phyloP scores from a whole-genome alignment of 495 filamentous ascomycete genomes.

The Hyaloscypha hepaticicola region DNA sequence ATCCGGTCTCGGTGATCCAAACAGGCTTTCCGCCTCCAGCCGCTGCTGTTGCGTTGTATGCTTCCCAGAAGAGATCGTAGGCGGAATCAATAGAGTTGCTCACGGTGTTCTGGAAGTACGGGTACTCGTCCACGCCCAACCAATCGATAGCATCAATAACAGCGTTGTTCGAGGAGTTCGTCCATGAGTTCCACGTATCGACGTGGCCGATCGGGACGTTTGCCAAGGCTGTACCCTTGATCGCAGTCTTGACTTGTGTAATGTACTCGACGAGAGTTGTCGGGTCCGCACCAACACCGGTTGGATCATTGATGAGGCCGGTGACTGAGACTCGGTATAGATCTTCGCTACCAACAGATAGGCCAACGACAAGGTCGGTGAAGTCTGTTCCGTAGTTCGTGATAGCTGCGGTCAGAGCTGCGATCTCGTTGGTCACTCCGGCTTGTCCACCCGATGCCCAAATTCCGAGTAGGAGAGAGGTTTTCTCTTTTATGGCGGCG shows the following conservation, averaged over 20 bases:
- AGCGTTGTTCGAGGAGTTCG: constrained; percentile 65
- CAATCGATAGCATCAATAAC: constrained; percentile 71
- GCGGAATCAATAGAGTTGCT: constrained; percentile 61
- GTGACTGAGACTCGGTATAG: constrained; percentile 74
- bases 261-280: constrained; percentile 63
- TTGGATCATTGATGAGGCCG: constrained; percentile 37
- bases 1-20: constrained; percentile 90
- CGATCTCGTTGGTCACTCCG: constrained; percentile 65
- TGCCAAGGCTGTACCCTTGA: constrained; percentile 55
- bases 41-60: constrained; percentile 57
- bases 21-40: constrained; percentile 65
- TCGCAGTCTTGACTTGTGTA: constrained; percentile 54
- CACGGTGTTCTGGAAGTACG: constrained; percentile 70
- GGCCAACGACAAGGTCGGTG: constrained; percentile 66
- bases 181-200: constrained; percentile 87
- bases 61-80: constrained; percentile 60
- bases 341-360: constrained; percentile 88
- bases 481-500: constrained; percentile 71
- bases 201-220: constrained; percentile 71
- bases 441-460: constrained; percentile 68
- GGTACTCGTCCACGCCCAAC: constrained; percentile 72
- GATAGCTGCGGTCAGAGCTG: constrained; percentile 64
- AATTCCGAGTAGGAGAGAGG: constrained; percentile 69
- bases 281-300: constrained; percentile 57
- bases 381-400: constrained; percentile 59